Evolutionary conservation across 1,139 yeast species (phyloP), one percentile per base, ranked within the genome.

Genomic region (Starmera stellimalicola): DNA sequence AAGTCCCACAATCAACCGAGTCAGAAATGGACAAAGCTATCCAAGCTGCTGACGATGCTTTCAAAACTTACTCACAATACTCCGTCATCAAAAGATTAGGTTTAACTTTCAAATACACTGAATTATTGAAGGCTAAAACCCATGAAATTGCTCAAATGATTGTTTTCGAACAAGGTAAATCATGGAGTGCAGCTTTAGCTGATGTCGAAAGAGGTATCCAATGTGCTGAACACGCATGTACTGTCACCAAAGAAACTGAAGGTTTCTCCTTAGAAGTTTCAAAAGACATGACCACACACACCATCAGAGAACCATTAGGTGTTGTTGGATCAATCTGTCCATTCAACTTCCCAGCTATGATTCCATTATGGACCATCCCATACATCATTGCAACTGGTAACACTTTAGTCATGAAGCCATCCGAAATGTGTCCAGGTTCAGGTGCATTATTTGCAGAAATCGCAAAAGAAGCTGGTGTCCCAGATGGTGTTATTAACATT

Each of bases 321-420:
- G 81, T 77, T 16, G 69, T 76, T 39, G 83, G 78, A 7, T 77
- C 83, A 17, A 77, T 77, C 45, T 73, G 79, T 48, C 85, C 85
- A n/a, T 58, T 58, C 50, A 78, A 78, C 60, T 78, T 80, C 70
- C 91, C 91, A 19, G 91, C 87, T 29, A 80, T 81, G 91, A 83
- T 81, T 39, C 93, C 93, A 25, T 64, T 81, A 47, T 81, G 93
- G 93, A 74, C 87, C 22, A 68, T 81, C 40, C 93, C 93, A 14
- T 69, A 80, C 52, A 66, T 76, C 29, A 68, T 81, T 42, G 88
- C 77, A 39, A 79, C 88, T 18, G 93, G 93, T 47, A 81, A 81
- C 64, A 76, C 88, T 27, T 69, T 80, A 24, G 74, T 81, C 32
- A 60, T 81, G 50, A 81, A 81, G 61, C 93, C 93, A 11, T 74